Evolutionary conservation across 495 filamentous ascomycete species (phyloP), one percentile per base, ranked within the genome.

Genomic region (Haplographium delicatum): DNA sequence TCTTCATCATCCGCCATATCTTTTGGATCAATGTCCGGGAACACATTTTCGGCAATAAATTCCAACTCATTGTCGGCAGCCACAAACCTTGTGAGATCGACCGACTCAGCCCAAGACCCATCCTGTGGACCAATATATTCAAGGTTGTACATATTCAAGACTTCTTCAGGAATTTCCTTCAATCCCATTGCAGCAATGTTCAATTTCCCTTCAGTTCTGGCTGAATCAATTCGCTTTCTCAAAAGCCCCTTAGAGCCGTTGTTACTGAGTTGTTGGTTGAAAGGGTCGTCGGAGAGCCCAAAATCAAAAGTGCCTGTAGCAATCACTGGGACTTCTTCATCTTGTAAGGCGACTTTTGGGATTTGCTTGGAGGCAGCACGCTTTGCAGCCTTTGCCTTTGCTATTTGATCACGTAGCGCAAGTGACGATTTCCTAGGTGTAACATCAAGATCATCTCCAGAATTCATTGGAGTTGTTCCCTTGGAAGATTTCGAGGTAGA

Each of bases 21-120:
- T 26, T 74, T 66, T 0, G 73, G 67, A 48, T 84, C 78, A 20
- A 77, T 68, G 54, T 94, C 88, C 0, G 90, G 90, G 62, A 95
- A 94, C 10, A 89, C 68, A 1, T 72, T 64, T 35, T 91, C 86
- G 15, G 76, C 69, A 23, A 99, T 74, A 27, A 74, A 68, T 57
- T 84, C 78, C 47, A 99, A 62, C 61, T 96, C 89, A 62, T 99
- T 97, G 62, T 96, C 91, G 10, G 93, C 91, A 26, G 86, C 90
- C 56, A 91, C 81, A 41, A 99, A 80, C 47, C 85, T 82, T 7
- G 84, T 83, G n/a, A 99, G 71, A 63, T 97, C 94, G 11, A 99
- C 90, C 46, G 85, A 84, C 67, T 97, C 91, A 24, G 89, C 91
- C 93, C 93, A 98, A 35, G 84, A 76, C 16, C 78, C 71, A 25